phyloP scores from a whole-genome alignment of 2,329 filamentous ascomycete species.

The Ascomycota sp. region DNA sequence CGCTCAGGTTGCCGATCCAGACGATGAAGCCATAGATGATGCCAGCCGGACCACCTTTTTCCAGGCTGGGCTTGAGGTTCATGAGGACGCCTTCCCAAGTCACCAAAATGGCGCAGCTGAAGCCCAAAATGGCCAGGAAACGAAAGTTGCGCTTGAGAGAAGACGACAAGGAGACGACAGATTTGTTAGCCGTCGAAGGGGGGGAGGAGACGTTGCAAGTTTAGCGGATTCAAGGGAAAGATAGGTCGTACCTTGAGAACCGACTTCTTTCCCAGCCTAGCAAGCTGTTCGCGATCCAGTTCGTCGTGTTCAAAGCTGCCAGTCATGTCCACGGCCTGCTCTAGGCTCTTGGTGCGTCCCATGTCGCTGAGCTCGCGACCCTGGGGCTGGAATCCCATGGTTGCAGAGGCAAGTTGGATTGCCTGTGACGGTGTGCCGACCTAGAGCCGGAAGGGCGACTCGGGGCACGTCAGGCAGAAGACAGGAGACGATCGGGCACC shows the following conservation, averaged over 20 bases:
- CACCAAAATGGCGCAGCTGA: constrained; percentile 29
- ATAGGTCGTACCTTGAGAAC: constrained; percentile 9
- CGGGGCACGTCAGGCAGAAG: too few relatives aligned
- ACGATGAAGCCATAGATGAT: constrained; percentile 30
- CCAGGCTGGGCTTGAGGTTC: constrained; percentile 13
- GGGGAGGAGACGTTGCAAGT: too few relatives aligned
- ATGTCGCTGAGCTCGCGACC: neutral
- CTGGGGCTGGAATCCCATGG: neutral
- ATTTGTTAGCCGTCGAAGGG: too few relatives aligned
- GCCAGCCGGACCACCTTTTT: constrained; percentile 30
- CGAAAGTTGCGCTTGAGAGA: constrained; percentile 27
- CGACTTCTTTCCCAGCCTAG: constrained; percentile 10
- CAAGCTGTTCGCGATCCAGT: constrained; percentile 5
- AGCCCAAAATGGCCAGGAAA: constrained; percentile 28
- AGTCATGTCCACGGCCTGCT: neutral
- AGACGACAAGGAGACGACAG: too few relatives aligned
- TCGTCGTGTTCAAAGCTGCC: neutral
- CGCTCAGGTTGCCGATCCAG: constrained; percentile 23
- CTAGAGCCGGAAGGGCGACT: too few relatives aligned
- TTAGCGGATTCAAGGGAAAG: too few relatives aligned
- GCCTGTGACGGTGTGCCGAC: too few relatives aligned
- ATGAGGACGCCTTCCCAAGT: constrained; percentile 27
- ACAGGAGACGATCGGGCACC: too few relatives aligned
- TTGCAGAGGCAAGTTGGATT: neutral
- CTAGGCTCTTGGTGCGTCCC: neutral